Conservation (phyloP, 306 rosid species). For the Aeschynomene evenia region DNA sequence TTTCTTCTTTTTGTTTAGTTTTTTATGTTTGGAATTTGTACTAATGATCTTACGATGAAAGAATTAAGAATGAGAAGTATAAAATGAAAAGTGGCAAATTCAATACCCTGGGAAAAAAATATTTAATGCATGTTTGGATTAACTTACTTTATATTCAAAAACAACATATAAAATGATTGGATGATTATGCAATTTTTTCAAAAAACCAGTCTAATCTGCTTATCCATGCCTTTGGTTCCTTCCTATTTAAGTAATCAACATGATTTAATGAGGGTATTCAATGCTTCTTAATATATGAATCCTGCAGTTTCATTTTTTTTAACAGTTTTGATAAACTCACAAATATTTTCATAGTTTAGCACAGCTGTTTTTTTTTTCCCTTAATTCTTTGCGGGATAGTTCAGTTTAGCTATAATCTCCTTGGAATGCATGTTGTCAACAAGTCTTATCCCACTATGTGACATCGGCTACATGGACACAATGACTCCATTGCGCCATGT, state of each 20-base stretch:
- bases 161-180: not conserved
- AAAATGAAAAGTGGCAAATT: not conserved
- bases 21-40: not conserved
- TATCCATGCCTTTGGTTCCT: not conserved
- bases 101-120: not conserved
- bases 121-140: not conserved
- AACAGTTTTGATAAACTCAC: not conserved
- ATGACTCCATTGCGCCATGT: too few relatives aligned
- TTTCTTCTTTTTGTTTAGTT: not conserved
- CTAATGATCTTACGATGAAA: not conserved
- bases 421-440: too few relatives aligned
- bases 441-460: too few relatives aligned
- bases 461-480: too few relatives aligned
- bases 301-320: not conserved
- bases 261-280: not conserved
- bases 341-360: not conserved
- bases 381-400: too few relatives aligned
- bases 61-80: conserved; percentile 6
- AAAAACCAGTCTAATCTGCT: not conserved
- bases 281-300: not conserved
- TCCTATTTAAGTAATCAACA: not conserved
- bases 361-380: too few relatives aligned
- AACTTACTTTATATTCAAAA: not conserved
- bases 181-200: not conserved
- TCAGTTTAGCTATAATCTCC: not conserved